Evolutionary conservation across 169 alveolate genomes (phyloP), one percentile per base, ranked within the genome.

Genomic region (Pseudocohnilembus persalinus): DNA sequence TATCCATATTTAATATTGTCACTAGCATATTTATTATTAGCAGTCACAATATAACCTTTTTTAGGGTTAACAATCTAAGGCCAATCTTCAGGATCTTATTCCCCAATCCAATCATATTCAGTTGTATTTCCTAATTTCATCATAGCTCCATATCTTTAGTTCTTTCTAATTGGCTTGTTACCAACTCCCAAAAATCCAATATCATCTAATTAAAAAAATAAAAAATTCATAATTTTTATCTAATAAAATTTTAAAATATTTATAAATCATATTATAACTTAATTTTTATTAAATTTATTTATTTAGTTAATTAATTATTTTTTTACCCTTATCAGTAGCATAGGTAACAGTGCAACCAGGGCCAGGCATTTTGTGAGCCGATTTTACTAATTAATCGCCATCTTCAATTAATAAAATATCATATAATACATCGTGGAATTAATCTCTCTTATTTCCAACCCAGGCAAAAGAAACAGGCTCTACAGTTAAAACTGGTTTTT

Each of bases 41-140:
- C 96, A n/a, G 88, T 83, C 0, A 92, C 96, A 29, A 95, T 86
- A 83, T 72, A 95, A n/a, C 97, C 97, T 82, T 90, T 93, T 84
- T 86, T 82, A 33, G 97, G 97, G 77, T 92, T 93, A 30, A 85
- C 32, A 29, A 88, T 49, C 78, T 77, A 74, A n/a, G 94, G 93
- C 76, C 88, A 84, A 75, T 95, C 95, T 26, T 72, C 84, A 31
- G 74, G 26, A 1, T 86, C 77, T 24, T 84, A 83, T 79, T 49
- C 4, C 26, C 68, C 68, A n/a, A 84, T 76, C 94, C 96, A 87
- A 76, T 93, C 96, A 81, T 93, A 91, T 31, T 92, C 82, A 31
- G 27, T 74, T 84, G 86, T 87, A 88, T 63, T 96, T 95, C 77
- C 88, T 88, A n/a, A 86, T 87, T 76, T 90, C 87, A 77, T 87